These are phyloP conservation scores for Tolypocladium tropicale DNA, from an alignment of 2,329 filamentous ascomycete genomes.

Conservation along the genomic window DNA sequence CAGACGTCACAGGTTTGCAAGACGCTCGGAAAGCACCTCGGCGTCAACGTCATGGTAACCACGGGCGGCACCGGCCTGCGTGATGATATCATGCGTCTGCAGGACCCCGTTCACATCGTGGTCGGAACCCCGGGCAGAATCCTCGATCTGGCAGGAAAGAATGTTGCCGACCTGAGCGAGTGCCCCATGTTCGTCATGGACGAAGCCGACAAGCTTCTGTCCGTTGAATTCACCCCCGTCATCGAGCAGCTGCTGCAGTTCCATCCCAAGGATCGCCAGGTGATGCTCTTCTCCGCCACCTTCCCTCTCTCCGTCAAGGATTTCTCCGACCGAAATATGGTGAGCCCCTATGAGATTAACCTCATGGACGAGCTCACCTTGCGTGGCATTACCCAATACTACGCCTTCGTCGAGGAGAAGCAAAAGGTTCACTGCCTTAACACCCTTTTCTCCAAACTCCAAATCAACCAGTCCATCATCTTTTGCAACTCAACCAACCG, in stretches of 20 bases:
- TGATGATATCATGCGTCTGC: constrained; percentile 91
- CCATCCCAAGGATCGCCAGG: constrained; percentile 93
- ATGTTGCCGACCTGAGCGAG: constrained; percentile 88
- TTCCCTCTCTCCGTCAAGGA: constrained; percentile 96
- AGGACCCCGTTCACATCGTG: constrained; percentile 92
- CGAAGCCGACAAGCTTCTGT: constrained; percentile 95
- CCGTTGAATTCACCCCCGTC: constrained; percentile 90
- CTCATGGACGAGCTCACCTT: constrained; percentile 98
- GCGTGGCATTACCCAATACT: constrained; percentile 97
- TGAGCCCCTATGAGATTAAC: constrained; percentile 94
- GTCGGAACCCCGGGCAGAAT: constrained; percentile 96
- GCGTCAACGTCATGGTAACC: constrained; percentile 98
- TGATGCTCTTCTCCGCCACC: constrained; percentile 98
- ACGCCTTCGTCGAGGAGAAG: constrained; percentile 98
- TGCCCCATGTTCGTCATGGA: constrained; percentile 99
- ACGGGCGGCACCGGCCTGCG: constrained; percentile 91
- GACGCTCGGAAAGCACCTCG: constrained; percentile 91
- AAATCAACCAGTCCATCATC: constrained; percentile 99
- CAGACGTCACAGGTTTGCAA: constrained; percentile 99
- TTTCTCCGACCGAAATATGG: constrained; percentile 98
- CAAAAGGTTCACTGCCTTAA: constrained; percentile 99
- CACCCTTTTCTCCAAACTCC: constrained; percentile 95
- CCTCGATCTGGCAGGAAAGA: constrained; percentile 90
- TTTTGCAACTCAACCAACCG: constrained; percentile 99
- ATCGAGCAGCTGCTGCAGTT: constrained; percentile 94